Base-by-base conservation (phyloP, 352 stramenopile genomes). In the Pythium insidiosum region DNA sequence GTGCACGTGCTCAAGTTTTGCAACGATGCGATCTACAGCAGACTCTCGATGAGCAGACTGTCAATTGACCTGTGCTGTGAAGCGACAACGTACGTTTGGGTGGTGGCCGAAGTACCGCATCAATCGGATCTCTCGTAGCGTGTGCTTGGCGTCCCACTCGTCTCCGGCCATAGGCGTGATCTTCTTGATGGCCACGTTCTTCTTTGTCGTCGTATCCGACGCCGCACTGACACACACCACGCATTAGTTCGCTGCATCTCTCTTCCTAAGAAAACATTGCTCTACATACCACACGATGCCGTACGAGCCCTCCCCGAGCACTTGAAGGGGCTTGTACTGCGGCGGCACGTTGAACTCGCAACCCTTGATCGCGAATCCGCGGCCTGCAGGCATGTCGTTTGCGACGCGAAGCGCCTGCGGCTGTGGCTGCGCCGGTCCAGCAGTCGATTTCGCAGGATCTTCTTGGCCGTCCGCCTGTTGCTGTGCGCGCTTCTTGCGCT, bases 121-220 rank as follows among this genome's bases (percentile, higher is more conserved):
- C 34, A 97, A 55, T 0, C 85, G 79, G 37, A 97, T 94, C 49
- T 97, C 88, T 2, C 88, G 83, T 22, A 96, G 60, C 4, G 81
- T 95, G 58, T 95, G 74, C 65, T 96, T 97, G 34, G 84, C 86
- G 43, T 95, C 80, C 61, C 77, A 90, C 38, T 91, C 76, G 31
- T 91, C 77, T 12, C 84, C 74, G 9, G 84, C 84, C 84, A 97
- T 97, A 9, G 86, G 88, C 23, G 73, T 89, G 49, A 95, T 94
- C 58, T 96, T 96, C 59, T 97, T 97, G 63, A 97, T 94, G 1
- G 89, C 89, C 6, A 96, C 78, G 29, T 85, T 86, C 45, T 72
- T 62, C 34, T 83, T 77, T n/a, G 63, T 81, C 10, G 65, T 59
- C 4, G 66, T 66, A 43, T 96, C 82, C 1, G 66, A 80, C 19